Base-by-base conservation (phyloP, 2,329 filamentous ascomycete species). In the Cladophialophora immunda region DNA sequence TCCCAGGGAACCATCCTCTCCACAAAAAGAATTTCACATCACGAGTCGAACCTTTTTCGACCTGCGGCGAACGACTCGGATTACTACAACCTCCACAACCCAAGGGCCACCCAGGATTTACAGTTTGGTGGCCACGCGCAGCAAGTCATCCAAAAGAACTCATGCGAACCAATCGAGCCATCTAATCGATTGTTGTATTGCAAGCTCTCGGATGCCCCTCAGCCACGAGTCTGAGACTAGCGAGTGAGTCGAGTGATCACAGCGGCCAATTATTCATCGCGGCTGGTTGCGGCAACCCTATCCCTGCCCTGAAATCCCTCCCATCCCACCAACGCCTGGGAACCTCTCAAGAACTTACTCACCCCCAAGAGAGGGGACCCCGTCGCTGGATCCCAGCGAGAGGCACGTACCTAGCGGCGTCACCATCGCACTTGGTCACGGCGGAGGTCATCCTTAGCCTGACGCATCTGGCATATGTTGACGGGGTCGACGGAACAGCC, bases 361-460 rank as follows among this genome's bases (percentile, higher is more conserved):
- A 38, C 27, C 45, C 7, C 45, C 7, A 36, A 7, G n/a, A 45
- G n/a, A 60, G 41, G 29, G 45, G 17, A 11, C 11, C 34, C 52
- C 34, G 25, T 61, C n/a, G 19, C 41, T 47, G 58, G 32, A 66
- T 63, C 53, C 64, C 50, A 53, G 59, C 29, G 54, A 68, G 38
- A 41, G 68, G 68, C 53, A 68, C 68, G 68, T 68, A 70, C 68
- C 68, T 70, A 70, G 68, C 62, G 59, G 62, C 65, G 61, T 68
- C 57, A 59, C 63, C 65, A 62, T 54, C 57, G 60, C 61, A 11
- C 25, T 38, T 58, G 59, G 68, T 62, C 59, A 59, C 66, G 34
- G 63, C 65, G 66, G 62, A 68, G 62, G 63, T 55, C 50, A 38
- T 45, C 54, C 47, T 56, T 54, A 66, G 61, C 63, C 30, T 36